These are phyloP conservation scores for Persicaria maculosa DNA, from an alignment of 148 eudicot genomes.

Conservation along the genomic window DNA sequence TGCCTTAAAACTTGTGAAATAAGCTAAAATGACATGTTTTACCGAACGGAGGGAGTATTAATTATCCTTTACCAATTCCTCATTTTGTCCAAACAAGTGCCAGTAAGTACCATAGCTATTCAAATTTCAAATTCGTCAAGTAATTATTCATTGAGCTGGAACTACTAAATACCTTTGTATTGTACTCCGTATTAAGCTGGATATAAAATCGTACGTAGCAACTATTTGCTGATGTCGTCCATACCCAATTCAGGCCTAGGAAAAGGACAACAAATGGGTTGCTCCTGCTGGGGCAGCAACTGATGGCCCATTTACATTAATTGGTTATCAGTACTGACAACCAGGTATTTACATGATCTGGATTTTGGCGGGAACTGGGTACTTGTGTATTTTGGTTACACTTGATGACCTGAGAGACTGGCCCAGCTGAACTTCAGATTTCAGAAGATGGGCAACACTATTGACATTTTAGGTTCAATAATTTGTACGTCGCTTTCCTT, in stretches of 20 bases:
- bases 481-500: background rate
- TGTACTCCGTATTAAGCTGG: background rate
- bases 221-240: background rate
- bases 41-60: too few species aligned
- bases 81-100: too few species aligned
- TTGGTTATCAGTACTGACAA: conserved; percentile 58
- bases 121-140: too few species aligned
- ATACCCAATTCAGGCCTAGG: conserved; percentile 44
- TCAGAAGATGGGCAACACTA: conserved; percentile 68
- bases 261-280: conserved; percentile 25
- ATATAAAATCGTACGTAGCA: background rate
- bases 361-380: conserved; percentile 72
- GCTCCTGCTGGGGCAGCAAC: conserved; percentile 53
- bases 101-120: too few species aligned
- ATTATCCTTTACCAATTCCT: too few species aligned
- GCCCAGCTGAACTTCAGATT: conserved; percentile 79
- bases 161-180: background rate
- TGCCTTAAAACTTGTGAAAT: too few species aligned
- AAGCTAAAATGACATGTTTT: too few species aligned
- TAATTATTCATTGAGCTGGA: background rate
- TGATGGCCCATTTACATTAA: conserved; percentile 86
- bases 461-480: conserved; percentile 48
- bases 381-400: conserved; percentile 89
- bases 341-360: conserved; percentile 48
- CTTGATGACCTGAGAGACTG: conserved; percentile 92